Evolutionary conservation across 352 stramenopile species (phyloP).

Genomic region (Achlya hypogyna): DNA sequence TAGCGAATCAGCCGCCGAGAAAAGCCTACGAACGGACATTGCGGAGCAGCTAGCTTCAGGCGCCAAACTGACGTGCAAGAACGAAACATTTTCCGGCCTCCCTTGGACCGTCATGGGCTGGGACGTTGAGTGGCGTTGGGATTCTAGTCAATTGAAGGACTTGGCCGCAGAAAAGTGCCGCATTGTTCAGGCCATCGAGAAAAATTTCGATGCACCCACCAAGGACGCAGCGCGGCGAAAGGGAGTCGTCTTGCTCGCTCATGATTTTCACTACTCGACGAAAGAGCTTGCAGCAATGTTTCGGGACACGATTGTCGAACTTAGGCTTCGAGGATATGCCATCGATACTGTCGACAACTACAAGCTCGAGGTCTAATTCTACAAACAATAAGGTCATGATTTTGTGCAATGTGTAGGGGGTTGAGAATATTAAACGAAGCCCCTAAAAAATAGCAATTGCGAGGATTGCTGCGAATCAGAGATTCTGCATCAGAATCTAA

Average conservation of each 20-base stretch:
- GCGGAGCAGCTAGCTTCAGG: not conserved
- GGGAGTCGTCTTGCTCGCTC: not conserved
- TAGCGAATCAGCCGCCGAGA: not conserved
- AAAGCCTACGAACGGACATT: not conserved
- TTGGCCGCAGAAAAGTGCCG: constrained; percentile 2
- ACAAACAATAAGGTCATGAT: too few species aligned
- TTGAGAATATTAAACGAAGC: too few species aligned
- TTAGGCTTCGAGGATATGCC: not conserved
- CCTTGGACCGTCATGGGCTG: constrained; percentile 14
- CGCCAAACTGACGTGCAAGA: not conserved
- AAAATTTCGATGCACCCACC: not conserved
- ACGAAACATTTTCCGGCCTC: not conserved
- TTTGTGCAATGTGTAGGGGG: too few species aligned
- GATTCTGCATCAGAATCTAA: too few species aligned
- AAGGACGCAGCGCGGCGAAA: not conserved
- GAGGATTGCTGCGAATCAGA: too few species aligned
- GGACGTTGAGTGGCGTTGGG: constrained; percentile 6
- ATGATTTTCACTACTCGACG: constrained; percentile 1
- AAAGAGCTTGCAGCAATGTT: constrained; percentile 1
- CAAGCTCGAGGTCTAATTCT: not conserved
- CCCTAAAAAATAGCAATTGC: too few species aligned
- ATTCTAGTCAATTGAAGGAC: not conserved
- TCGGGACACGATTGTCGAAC: constrained; percentile 2
- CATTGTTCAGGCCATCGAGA: not conserved
- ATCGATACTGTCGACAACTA: constrained; percentile 13